phyloP scores from a whole-genome alignment of 2,329 filamentous ascomycete species.

The Cytospora mali region DNA sequence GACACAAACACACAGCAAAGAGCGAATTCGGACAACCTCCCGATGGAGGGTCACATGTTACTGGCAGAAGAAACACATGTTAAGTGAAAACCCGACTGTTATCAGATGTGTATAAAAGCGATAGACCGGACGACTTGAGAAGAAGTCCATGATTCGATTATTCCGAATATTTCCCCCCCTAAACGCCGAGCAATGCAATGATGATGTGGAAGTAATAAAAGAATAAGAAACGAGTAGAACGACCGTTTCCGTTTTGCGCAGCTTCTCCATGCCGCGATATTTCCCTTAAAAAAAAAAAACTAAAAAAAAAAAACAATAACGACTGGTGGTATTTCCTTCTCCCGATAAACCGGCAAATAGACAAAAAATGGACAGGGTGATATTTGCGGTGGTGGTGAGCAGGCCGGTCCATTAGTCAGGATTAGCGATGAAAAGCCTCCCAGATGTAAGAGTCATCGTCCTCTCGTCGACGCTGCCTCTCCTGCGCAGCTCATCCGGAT shows the following conservation, averaged over 20 bases:
- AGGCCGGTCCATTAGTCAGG: constrained; percentile 57
- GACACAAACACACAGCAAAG: background rate
- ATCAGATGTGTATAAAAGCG: background rate
- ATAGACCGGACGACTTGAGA: constrained; percentile 9
- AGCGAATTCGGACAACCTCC: background rate
- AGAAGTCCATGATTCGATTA: constrained; percentile 16
- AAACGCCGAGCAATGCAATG: constrained; percentile 30
- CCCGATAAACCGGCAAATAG: background rate
- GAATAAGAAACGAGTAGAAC: too few species aligned
- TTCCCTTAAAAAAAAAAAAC: background rate
- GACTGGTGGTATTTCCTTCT: constrained; percentile 22
- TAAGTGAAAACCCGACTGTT: background rate
- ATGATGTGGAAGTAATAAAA: constrained; percentile 17
- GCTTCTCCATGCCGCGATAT: constrained; percentile 3
- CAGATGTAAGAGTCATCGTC: constrained; percentile 72
- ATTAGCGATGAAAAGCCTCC: constrained; percentile 82
- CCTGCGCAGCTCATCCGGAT: constrained; percentile 70
- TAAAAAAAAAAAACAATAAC: constrained; percentile 12
- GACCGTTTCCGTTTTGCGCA: constrained; percentile 19
- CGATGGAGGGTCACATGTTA: background rate
- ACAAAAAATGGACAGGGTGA: constrained; percentile 18
- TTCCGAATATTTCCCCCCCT: constrained; percentile 17
- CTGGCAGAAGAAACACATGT: background rate
- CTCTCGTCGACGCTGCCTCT: constrained; percentile 84
- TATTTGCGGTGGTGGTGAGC: background rate